Percentiles rank a stretch among this genome's conserved stretches.
phyloP scores from a whole-genome alignment of 495 filamentous ascomycete genomes.

The Tuber calosporum region DNA sequence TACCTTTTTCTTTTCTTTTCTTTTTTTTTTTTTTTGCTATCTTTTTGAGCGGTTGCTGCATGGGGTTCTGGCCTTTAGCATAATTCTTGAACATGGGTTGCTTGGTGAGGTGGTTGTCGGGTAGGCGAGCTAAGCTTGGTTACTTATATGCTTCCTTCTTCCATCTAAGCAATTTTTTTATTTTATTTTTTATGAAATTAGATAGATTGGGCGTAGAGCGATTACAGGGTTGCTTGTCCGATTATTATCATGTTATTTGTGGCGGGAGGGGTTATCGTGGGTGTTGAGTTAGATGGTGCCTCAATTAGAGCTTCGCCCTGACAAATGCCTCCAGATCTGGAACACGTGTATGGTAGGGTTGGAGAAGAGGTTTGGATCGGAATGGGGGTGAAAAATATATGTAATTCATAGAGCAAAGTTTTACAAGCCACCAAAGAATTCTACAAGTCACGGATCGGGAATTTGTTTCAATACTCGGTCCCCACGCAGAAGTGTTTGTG shows the following conservation, averaged over 20 bases:
- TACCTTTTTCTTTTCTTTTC: not conserved
- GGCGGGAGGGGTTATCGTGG: not conserved
- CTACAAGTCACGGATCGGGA: too few relatives aligned
- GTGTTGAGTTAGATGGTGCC: not conserved
- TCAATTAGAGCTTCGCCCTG: not conserved
- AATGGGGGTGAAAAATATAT: too few relatives aligned
- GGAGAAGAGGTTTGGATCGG: too few relatives aligned
- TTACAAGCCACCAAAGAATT: too few relatives aligned
- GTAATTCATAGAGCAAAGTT: too few relatives aligned
- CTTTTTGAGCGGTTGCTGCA: not conserved
- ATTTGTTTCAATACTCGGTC: too few relatives aligned
- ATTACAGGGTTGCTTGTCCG: not conserved
- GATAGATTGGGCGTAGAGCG: not conserved
- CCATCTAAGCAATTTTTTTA: not conserved
- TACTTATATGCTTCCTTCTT: not conserved
- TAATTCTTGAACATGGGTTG: not conserved
- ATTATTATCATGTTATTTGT: not conserved
- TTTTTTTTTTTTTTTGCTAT: not conserved
- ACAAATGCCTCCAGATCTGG: not conserved
- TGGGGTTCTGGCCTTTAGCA: not conserved
- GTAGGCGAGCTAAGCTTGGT: not conserved
- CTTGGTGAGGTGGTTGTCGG: not conserved
- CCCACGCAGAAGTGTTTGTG: too few relatives aligned
- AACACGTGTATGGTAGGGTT: too few relatives aligned
- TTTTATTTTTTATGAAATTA: not conserved